Evolutionary conservation across 495 filamentous ascomycete genomes (phyloP).

Genomic region (Achaetomiella virescens): DNA sequence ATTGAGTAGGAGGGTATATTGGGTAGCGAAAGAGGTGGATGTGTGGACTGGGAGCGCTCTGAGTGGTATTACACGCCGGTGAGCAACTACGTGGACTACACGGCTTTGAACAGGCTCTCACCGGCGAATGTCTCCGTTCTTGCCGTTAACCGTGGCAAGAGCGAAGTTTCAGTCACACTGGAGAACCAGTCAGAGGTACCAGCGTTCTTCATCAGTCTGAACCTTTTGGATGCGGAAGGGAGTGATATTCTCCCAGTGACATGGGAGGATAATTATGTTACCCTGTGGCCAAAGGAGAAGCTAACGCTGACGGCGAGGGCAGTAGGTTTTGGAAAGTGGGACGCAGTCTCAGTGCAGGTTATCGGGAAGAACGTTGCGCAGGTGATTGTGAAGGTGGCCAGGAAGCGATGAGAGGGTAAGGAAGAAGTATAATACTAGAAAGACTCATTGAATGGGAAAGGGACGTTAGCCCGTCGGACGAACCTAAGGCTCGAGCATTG

Average conservation of each 20-base stretch:
- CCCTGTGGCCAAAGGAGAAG: conserved; percentile 53
- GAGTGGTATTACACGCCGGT: conserved; percentile 57
- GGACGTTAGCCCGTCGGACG: too few relatives aligned
- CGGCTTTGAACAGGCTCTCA: conserved; percentile 38
- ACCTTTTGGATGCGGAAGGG: conserved; percentile 36
- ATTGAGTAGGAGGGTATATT: conserved; percentile 58
- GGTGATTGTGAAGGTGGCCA: background rate
- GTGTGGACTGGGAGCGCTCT: conserved; percentile 50
- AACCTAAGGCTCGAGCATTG: too few relatives aligned
- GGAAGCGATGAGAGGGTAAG: background rate
- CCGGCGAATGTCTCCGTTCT: conserved; percentile 33
- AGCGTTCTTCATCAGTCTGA: conserved; percentile 52
- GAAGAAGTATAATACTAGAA: too few relatives aligned
- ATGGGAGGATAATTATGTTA: conserved; percentile 61
- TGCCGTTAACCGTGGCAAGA: background rate
- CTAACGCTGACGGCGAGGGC: conserved; percentile 18
- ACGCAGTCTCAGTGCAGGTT: conserved; percentile 9
- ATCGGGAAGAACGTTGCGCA: conserved; percentile 20
- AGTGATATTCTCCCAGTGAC: conserved; percentile 46
- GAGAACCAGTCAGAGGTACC: conserved; percentile 49
- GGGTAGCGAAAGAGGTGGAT: conserved; percentile 47
- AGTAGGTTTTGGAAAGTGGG: background rate
- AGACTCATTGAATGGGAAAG: too few relatives aligned
- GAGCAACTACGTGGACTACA: conserved; percentile 47
- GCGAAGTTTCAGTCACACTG: conserved; percentile 29